Base-by-base conservation (phyloP, 768 basidiomycete genomes). In the Exsudoporus frostii region DNA sequence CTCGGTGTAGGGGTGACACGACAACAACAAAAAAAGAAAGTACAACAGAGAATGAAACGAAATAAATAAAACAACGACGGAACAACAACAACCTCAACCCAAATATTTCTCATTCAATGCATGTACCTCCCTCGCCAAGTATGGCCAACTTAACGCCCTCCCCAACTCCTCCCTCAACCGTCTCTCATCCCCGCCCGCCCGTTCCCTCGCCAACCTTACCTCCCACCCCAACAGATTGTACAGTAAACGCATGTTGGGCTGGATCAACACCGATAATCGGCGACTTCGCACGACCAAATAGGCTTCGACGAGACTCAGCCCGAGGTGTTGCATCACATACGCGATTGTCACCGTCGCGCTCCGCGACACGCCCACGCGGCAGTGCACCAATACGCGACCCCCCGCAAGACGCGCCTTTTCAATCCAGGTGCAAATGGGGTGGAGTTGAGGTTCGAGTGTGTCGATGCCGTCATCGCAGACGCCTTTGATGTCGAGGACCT, bases 381-480 rank as follows among this genome's bases (percentile, higher is more conserved):
- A 98, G 71, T 98, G 96, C 8, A 98, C 93, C 47, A 98, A 78
- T 32, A 96, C 87, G 65, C 90, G 89, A 3, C 96, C 96, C 7
- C 95, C 94, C 45, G 85, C 80, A 32, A 74, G 70, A 37, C 92
- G 75, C 39, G 93, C 96, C 46, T 81, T 78, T 63, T 96, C 92
- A 61, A 98, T 98, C 91, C 94, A 98, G 42, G 86, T 87, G 65
- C 92, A 92, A 38, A 96, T 90, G 3, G 88, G 86, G 54, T 84
- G 84, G 30, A 98, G 79, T 70, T 94, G 87, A 7, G 90, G 92
- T 63, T 92, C 86, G 27, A 98, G 80, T 27, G 90, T 92, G 71
- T 96, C 94, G 67, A 97, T 96, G 4, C 96, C 96, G 66, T 98
- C 96, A 70, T 98, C 96, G 64, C 92, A 90, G 25, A 97, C 85